phyloP scores from a whole-genome alignment of 2,329 filamentous ascomycete genomes.

The Lithohypha guttulata region DNA sequence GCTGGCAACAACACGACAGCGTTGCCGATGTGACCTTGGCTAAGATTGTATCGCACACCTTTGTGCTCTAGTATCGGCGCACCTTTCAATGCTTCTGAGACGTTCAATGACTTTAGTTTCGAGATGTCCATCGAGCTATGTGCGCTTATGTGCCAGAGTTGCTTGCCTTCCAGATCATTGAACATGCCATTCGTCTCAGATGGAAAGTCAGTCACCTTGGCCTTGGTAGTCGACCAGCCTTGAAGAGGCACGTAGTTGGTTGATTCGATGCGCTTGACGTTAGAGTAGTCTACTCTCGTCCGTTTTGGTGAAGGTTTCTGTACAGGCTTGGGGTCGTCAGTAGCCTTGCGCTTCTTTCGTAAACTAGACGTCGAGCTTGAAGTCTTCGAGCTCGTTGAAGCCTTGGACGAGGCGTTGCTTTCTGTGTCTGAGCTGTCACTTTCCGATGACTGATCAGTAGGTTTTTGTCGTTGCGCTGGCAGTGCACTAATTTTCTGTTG shows the following conservation, averaged over 20 bases:
- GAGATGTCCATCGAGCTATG: slow-evolving; percentile 35
- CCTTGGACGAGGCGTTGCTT: slow-evolving; percentile 1
- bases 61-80: slow-evolving; percentile 33
- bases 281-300: neutral
- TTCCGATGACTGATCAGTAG: slow-evolving; percentile 8
- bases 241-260: slow-evolving; percentile 32
- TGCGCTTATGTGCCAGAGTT: slow-evolving; percentile 39
- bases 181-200: slow-evolving; percentile 11
- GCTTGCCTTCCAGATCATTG: slow-evolving; percentile 30
- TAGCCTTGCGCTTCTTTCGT: too few relatives aligned
- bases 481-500: neutral
- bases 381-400: slow-evolving; percentile 6
- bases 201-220: slow-evolving; percentile 12
- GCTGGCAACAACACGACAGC: slow-evolving; percentile 28
- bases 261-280: slow-evolving; percentile 11
- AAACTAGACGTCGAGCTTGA: too few relatives aligned
- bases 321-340: too few relatives aligned
- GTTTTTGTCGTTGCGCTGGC: neutral
- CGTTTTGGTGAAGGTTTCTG: too few relatives aligned
- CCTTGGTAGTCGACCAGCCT: slow-evolving; percentile 30
- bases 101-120: slow-evolving; percentile 35
- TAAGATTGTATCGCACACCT: slow-evolving; percentile 26
- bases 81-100: slow-evolving; percentile 31
- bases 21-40: slow-evolving; percentile 14
- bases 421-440: neutral